Base-by-base conservation (phyloP, 1,139 yeast genomes). In the Scheffersomyces quercinus region DNA sequence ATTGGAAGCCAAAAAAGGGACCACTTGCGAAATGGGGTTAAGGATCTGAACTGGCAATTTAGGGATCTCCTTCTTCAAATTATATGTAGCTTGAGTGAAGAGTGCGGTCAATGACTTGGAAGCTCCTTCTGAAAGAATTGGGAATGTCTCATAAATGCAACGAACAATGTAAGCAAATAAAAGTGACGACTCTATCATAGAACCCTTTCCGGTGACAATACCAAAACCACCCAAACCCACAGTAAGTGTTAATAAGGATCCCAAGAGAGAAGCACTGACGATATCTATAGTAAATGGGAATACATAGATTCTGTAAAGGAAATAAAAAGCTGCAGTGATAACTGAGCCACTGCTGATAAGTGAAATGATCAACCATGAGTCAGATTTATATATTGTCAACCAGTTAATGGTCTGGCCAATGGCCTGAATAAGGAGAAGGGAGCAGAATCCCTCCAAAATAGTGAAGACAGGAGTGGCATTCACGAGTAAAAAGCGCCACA, bases 401-500 rank as follows among this genome's bases (percentile, higher is more conserved):
- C 93, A 85, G 49, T 80, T 77, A 43, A 88, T 77, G 7, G 88
- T 81, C 59, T 89, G 93, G 6, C 98, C 97, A 35, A 88, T 77
- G 7, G 96, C 90, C 66, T 93, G 99, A 49, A 93, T 88, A 28
- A 90, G 84, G 45, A 93, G 70, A 35, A 93, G 77, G 0, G 97
- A 83, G 66, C 97, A 93, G 56, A 93, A 85, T 1, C 99, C 99
- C 68, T 93, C 99, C 44, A 90, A 68, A 12, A 90, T 75, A 1
- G 97, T 88, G 65, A 93, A 91, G 38, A 88, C 70, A 0, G 97
- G 95, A 1, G 99, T 93, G 6, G 96, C 81, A 60, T 88, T 88
- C 38, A 82, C 75, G 37, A 93, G 71, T 37, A 86, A 67, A 44
- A 77, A 62, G 50, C 80, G 78, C 98, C 98, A 91, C 4, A 70